phyloP scores from a whole-genome alignment of 2,329 filamentous ascomycete genomes.

The Myriangium duriaei region DNA sequence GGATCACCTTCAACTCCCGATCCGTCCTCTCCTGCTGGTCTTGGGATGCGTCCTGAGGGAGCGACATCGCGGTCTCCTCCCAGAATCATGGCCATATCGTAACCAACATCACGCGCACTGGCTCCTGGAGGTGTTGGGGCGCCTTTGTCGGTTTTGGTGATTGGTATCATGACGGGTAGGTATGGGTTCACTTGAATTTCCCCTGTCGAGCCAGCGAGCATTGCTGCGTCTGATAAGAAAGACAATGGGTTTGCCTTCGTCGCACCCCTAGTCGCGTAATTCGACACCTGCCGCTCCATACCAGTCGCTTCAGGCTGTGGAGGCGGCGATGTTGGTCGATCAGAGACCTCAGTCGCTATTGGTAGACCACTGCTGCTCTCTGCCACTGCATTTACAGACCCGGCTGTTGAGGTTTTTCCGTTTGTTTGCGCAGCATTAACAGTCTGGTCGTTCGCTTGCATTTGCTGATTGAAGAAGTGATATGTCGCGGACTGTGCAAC shows the following conservation, averaged over 20 bases:
- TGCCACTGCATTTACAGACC: conserved; percentile 17
- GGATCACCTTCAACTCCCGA: conserved; percentile 12
- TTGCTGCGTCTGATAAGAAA: conserved; percentile 40
- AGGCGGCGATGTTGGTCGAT: conserved; percentile 16
- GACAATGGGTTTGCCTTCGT: conserved; percentile 35
- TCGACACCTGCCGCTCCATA: conserved; percentile 49
- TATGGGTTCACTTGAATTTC: conserved; percentile 27
- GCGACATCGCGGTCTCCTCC: conserved; percentile 16
- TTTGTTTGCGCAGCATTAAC: conserved; percentile 2
- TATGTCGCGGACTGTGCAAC: conserved; percentile 47
- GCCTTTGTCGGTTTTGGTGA: conserved; percentile 35
- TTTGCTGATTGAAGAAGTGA: conserved; percentile 43
- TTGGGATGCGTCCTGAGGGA: conserved; percentile 7
- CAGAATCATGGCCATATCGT: conserved; percentile 37
- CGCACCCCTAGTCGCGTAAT: conserved; percentile 41
- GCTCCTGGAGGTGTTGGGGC: conserved; percentile 35
- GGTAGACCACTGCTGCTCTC: no score
- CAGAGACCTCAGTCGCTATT: conserved; percentile 16
- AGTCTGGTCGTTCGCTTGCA: conserved; percentile 15
- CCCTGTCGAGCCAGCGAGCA: conserved; percentile 22
- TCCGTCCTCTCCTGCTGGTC: conserved; percentile 6
- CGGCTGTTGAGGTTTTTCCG: conserved; percentile 18
- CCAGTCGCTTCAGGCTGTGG: conserved; percentile 26
- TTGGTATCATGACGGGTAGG: conserved; percentile 34
- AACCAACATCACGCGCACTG: conserved; percentile 31